Evolutionary conservation across 2,329 filamentous ascomycete genomes (phyloP).

Genomic region (Hypoxylon sp.): DNA sequence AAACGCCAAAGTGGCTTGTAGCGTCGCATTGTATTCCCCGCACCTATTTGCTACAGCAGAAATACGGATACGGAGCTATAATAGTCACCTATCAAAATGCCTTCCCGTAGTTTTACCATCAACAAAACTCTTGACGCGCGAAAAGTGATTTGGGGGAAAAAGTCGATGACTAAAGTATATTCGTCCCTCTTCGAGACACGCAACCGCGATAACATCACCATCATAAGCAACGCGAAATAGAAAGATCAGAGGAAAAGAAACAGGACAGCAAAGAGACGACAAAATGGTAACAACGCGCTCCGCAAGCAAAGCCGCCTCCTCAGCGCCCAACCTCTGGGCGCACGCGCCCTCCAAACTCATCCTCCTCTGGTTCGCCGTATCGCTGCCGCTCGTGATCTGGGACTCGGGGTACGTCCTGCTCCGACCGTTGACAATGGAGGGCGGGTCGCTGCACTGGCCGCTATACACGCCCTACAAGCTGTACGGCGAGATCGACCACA

Average conservation of each 20-base stretch:
- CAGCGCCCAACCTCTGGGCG: slow-evolving; percentile 53
- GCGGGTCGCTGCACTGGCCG: slow-evolving; percentile 78
- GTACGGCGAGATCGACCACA: slow-evolving; percentile 83
- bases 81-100: not conserved
- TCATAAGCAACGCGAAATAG: not conserved
- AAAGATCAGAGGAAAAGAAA: not conserved
- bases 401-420: slow-evolving; percentile 84
- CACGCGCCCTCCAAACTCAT: slow-evolving; percentile 64
- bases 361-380: slow-evolving; percentile 80
- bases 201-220: not conserved
- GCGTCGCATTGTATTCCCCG: slow-evolving; percentile 34
- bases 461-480: slow-evolving; percentile 84
- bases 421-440: slow-evolving; percentile 85
- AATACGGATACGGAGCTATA: slow-evolving; percentile 1
- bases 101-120: not conserved
- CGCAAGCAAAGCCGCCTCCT: slow-evolving; percentile 41
- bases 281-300: slow-evolving; percentile 54
- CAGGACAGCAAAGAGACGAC: not conserved
- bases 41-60: slow-evolving; percentile 13
- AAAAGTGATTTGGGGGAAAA: slow-evolving; percentile 8
- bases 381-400: slow-evolving; percentile 85
- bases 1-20: slow-evolving; percentile 3
- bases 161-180: not conserved
- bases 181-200: not conserved
- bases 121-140: slow-evolving; percentile 14